phyloP scores from a whole-genome alignment of 2,329 filamentous ascomycete species.

The Verticillium klebahnii region DNA sequence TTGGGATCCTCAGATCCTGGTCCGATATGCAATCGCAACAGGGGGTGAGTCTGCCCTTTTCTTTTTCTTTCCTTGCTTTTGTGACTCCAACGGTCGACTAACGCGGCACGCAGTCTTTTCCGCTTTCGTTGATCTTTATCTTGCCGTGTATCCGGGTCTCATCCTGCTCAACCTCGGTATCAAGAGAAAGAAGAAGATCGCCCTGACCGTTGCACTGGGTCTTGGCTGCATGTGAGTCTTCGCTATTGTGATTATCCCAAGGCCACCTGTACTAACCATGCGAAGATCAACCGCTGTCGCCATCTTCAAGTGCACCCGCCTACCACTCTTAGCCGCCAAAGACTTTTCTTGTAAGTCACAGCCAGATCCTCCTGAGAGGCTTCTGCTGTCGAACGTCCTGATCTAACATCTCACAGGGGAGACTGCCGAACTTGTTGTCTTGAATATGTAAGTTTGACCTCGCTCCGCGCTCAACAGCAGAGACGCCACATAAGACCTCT shows the following conservation, averaged over 20 bases:
- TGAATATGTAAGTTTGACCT: conserved; percentile 32
- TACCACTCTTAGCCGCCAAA: conserved; percentile 19
- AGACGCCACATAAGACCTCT: not conserved
- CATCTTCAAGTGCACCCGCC: conserved; percentile 29
- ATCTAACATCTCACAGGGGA: conserved; percentile 17
- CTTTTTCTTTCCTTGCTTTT: not conserved
- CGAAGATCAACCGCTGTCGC: conserved; percentile 19
- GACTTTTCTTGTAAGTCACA: conserved; percentile 18
- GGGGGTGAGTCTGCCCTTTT: conserved; percentile 23
- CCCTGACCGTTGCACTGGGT: conserved; percentile 29
- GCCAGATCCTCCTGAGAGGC: not conserved
- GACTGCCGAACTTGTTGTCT: conserved; percentile 37
- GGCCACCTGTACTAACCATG: not conserved
- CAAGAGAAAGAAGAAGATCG: conserved; percentile 34
- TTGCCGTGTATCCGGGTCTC: conserved; percentile 34
- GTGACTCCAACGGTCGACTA: accelerated
- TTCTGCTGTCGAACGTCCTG: not conserved
- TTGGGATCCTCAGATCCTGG: conserved; percentile 27
- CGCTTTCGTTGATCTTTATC: conserved; percentile 33
- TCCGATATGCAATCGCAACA: conserved; percentile 33
- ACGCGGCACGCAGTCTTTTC: conserved; percentile 20
- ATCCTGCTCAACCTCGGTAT: conserved; percentile 32
- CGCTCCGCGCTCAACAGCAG: not conserved
- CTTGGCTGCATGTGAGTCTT: conserved; percentile 30
- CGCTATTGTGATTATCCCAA: not conserved